These are phyloP conservation scores for Gracilaria gracilis DNA, from an alignment of 23 red algal genomes.

Conservation along the genomic window DNA sequence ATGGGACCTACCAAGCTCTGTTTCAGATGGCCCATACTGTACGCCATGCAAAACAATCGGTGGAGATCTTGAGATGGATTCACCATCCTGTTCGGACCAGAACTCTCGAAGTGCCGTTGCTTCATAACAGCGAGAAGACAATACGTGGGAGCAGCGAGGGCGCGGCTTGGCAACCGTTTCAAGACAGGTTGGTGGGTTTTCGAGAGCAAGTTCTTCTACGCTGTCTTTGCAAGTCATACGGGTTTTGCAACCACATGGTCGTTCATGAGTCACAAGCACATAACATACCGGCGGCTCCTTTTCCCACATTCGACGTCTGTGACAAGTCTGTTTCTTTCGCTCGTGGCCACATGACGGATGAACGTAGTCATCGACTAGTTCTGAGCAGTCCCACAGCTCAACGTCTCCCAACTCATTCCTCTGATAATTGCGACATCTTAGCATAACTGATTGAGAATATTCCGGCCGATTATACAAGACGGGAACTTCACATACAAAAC, in stretches of 20 bases:
- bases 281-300: conserved; percentile 19
- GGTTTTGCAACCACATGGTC: conserved; percentile 58
- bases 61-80: conserved; percentile 1
- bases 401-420: not conserved
- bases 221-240: conserved; percentile 45
- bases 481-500: conserved; percentile 37
- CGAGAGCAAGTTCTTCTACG: conserved; percentile 37
- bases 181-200: conserved; percentile 21
- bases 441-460: conserved; percentile 42
- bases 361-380: conserved; percentile 56
- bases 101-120: conserved; percentile 23
- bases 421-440: conserved; percentile 33
- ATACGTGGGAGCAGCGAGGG: conserved; percentile 49
- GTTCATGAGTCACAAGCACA: conserved; percentile 33
- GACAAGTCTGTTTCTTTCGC: conserved; percentile 14
- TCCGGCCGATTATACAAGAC: conserved; percentile 39
- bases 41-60: conserved; percentile 28
- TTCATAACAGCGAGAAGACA: conserved; percentile 62
- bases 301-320: conserved; percentile 41
- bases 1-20: not conserved
- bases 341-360: conserved; percentile 59
- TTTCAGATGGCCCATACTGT: conserved; percentile 58
- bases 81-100: conserved; percentile 49
- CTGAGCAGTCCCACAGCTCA: conserved; percentile 22
- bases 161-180: conserved; percentile 51